phyloP scores from a whole-genome alignment of 73 alveolate genomes.

The Stentor roeselii region DNA sequence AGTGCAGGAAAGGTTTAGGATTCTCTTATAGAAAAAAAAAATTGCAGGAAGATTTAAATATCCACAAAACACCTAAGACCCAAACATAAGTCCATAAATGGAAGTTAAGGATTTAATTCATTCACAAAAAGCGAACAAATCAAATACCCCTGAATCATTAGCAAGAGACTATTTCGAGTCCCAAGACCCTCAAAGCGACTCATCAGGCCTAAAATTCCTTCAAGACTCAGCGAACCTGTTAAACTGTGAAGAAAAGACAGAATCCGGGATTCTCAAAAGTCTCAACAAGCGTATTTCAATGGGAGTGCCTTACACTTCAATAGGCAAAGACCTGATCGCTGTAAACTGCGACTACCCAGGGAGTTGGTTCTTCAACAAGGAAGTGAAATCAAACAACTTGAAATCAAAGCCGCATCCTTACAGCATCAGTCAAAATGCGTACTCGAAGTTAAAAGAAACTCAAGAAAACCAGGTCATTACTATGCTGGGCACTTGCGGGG shows the following conservation, averaged over 20 bases:
- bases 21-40: too few species aligned
- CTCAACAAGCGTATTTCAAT: not conserved
- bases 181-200: not conserved
- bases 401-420: not conserved
- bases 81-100: too few species aligned
- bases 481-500: not conserved
- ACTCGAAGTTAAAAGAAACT: not conserved
- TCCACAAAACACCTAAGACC: too few species aligned
- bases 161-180: not conserved
- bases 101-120: not conserved
- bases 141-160: not conserved
- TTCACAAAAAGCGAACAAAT: not conserved
- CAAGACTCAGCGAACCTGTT: not conserved
- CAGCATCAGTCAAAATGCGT: not conserved
- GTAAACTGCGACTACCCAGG: not conserved
- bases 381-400: not conserved
- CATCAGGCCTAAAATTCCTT: not conserved
- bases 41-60: too few species aligned
- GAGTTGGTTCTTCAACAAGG: not conserved
- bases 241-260: not conserved
- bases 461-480: constrained; percentile 21
- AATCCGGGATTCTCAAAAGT: not conserved
- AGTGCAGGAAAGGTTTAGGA: too few species aligned
- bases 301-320: not conserved
- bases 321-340: not conserved